Percentiles rank a stretch among this genome's conserved stretches.
These are phyloP conservation scores for Beauveria asiatica DNA, from an alignment of 2,329 filamentous ascomycete species.

Conservation along the genomic window DNA sequence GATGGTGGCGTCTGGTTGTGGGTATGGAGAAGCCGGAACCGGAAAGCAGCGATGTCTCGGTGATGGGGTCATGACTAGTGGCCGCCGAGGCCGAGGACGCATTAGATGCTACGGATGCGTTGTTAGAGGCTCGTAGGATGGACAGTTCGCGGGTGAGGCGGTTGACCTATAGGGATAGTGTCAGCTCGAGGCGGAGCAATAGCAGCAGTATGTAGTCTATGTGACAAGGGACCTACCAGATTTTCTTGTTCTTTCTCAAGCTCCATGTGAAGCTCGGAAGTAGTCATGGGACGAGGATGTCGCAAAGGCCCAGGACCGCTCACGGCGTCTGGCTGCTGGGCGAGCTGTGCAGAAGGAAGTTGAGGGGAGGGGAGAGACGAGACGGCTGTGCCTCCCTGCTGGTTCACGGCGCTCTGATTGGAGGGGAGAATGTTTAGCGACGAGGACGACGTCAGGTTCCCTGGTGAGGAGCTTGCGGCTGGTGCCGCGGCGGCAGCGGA, in stretches of 20 bases:
- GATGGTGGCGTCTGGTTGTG: conserved; percentile 44
- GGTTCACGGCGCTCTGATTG: conserved; percentile 42
- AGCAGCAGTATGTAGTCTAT: neutral
- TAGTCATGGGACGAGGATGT: conserved; percentile 79
- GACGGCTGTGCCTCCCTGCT: conserved; percentile 16
- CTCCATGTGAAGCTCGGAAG: conserved; percentile 79
- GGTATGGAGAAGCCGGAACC: conserved; percentile 51
- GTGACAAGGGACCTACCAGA: conserved; percentile 50
- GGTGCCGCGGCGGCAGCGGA: conserved; percentile 24
- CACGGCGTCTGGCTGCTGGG: conserved; percentile 30
- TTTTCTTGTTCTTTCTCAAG: conserved; percentile 94
- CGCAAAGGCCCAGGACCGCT: conserved; percentile 64
- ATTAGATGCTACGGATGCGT: conserved; percentile 58
- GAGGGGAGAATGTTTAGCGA: conserved; percentile 50
- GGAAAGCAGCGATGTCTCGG: conserved; percentile 45
- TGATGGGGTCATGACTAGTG: conserved; percentile 37
- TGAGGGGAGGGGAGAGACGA: conserved; percentile 25
- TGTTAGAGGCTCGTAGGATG: conserved; percentile 64
- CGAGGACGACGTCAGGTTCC: conserved; percentile 25
- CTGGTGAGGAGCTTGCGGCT: conserved; percentile 4
- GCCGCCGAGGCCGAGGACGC: conserved; percentile 53
- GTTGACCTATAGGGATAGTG: conserved; percentile 57
- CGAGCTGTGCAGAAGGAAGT: conserved; percentile 16
- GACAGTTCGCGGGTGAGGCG: conserved; percentile 83
- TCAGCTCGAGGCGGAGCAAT: neutral